Percentiles rank a stretch among this genome's conserved stretches.
These are phyloP conservation scores for Guadua angustifolia DNA, from an alignment of 176 grass and related monocot genomes.

Conservation along the genomic window DNA sequence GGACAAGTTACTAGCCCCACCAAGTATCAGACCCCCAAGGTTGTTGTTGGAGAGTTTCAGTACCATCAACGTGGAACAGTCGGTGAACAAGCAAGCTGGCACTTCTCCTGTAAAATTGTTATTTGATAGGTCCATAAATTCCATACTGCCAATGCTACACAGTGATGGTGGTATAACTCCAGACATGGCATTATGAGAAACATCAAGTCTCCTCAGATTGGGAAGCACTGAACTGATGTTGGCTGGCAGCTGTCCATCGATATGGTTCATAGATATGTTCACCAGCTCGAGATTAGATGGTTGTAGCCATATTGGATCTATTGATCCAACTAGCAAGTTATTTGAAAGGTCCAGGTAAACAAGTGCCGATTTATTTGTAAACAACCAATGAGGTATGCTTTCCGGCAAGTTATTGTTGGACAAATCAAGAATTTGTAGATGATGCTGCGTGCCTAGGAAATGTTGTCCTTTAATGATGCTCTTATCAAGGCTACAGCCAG, in stretches of 20 bases:
- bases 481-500: slow-evolving; percentile 42
- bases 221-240: slow-evolving; percentile 47
- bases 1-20: not conserved
- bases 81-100: slow-evolving; percentile 25
- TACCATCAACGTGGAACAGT: not conserved
- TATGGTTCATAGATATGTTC: slow-evolving; percentile 30
- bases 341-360: slow-evolving; percentile 15
- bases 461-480: slow-evolving; percentile 1
- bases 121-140: slow-evolving; percentile 19
- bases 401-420: slow-evolving; percentile 39
- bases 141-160: not conserved
- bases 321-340: slow-evolving; percentile 32
- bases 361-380: slow-evolving; percentile 31
- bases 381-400: slow-evolving; percentile 41
- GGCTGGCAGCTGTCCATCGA: slow-evolving; percentile 1
- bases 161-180: slow-evolving; percentile 38
- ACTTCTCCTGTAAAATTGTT: slow-evolving; percentile 47
- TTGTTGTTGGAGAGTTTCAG: slow-evolving; percentile 43
- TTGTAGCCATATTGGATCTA: not conserved
- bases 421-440: slow-evolving; percentile 39
- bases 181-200: slow-evolving; percentile 28
- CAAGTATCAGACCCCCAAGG: slow-evolving; percentile 23
- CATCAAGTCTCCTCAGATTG: not conserved
- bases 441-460: slow-evolving; percentile 37
- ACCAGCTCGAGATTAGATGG: not conserved